Base-by-base conservation (phyloP, 495 filamentous ascomycete genomes). In the Pyrenula massariospora region DNA sequence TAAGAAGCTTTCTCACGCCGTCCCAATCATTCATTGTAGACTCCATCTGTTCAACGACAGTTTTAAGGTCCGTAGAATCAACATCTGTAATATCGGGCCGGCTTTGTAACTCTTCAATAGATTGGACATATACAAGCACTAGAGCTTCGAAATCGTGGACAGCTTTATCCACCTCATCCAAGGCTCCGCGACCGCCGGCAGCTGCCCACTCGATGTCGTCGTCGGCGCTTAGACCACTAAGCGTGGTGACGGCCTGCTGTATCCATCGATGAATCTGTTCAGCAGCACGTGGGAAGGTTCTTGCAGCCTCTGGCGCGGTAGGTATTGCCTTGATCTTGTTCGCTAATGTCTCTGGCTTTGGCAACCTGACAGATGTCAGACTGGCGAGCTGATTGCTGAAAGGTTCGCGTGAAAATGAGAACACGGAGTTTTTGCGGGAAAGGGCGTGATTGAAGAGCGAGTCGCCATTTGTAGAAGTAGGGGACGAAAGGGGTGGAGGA, bases 131-230 rank as follows among this genome's bases (percentile, higher is more conserved):
- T 55, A 95, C 87, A 59, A 85, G 84, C 62, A 96, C 88, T 53
- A 98, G 72, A 25, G 81, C 81, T 63, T 94, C 91, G 65, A 96
- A 97, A 48, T 85, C 78, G 11, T 75, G 76, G 55, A 98, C 89
- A 20, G 90, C 91, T 59, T 79, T 83, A 62, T 97, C 92, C 1
- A 96, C 88, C 51, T 91, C 90, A 25, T 85, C 89, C 49, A 96
- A 75, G 10, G 89, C 91, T 64, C 96, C 91, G 59, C 90, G 81
- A 2, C 91, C 91, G 52, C 86, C 93, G 12, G 90, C 91, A 12
- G 92, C 92, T 12, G 93, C 91, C 93, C 93, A 98, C 64, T 96
- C 91, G 21, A 96, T 88, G 62, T 98, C 92, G 69, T 98, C 93
- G 59, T 96, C 91, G 12, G 89, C 85, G 66, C 96, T 88, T 22